A percentile compares a stretch with the other conserved stretches of the same genome.
Evolutionary conservation across 1,284 basidiomycete genomes (phyloP).

Genomic region (Cutaneotrichosporon spelunceum): DNA sequence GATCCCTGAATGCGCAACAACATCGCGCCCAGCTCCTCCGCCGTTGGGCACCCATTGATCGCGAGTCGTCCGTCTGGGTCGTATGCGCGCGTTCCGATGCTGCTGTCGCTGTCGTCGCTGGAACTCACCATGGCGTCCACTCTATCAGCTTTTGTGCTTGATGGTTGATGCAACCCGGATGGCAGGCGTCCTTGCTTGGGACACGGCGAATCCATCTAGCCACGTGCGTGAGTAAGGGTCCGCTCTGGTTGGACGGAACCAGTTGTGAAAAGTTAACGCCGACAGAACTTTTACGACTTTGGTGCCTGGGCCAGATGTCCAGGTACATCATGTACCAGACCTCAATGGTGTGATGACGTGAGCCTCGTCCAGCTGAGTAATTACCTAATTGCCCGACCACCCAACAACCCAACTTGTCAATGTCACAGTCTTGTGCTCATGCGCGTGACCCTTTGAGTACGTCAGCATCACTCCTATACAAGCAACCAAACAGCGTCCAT

Average conservation of each 20-base stretch:
- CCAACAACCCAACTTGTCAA: too few species aligned
- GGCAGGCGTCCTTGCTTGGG: not conserved
- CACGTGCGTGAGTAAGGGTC: not conserved
- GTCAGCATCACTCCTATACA: not conserved
- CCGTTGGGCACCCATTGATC: not conserved
- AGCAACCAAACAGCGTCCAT: not conserved
- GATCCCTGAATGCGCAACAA: not conserved
- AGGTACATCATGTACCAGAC: too few species aligned
- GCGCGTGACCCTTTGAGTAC: not conserved
- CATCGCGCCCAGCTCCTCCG: not conserved
- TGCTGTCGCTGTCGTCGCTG: conserved; percentile 8
- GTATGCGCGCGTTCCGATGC: conserved; percentile 2
- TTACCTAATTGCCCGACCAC: too few species aligned
- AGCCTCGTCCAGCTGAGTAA: not conserved
- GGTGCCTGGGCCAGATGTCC: too few species aligned
- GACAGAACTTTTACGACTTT: not conserved
- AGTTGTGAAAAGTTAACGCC: not conserved
- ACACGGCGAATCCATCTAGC: not conserved
- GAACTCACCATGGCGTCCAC: conserved; percentile 26
- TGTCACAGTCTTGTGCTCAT: too few species aligned
- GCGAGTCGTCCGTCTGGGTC: not conserved
- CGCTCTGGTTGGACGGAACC: not conserved
- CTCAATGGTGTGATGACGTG: not conserved
- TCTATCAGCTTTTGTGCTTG: conserved; percentile 17
- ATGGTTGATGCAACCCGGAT: conserved; percentile 9